A percentile compares a stretch with the other conserved stretches of the same genome.
phyloP scores from a whole-genome alignment of 192 early-diverging fungal species.

The Coemansia sp. region DNA sequence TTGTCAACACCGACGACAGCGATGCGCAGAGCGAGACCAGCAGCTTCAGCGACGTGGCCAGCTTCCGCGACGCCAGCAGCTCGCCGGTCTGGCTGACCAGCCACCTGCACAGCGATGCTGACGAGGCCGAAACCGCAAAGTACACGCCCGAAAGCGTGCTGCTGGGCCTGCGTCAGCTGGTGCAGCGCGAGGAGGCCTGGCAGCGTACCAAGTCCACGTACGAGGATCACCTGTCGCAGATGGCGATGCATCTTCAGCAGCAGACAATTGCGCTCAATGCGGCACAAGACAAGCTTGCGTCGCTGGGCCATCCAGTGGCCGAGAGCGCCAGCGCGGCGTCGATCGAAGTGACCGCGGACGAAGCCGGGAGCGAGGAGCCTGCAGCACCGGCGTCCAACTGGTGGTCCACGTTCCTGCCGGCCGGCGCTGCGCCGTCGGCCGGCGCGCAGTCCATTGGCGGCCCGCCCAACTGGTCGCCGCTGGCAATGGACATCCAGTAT shows the following conservation, averaged over 20 bases:
- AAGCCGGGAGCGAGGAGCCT: background rate
- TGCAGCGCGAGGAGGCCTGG: conserved; percentile 35
- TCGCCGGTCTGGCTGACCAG: conserved; percentile 28
- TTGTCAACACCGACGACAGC: background rate
- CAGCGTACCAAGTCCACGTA: conserved; percentile 17
- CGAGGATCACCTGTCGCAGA: conserved; percentile 37
- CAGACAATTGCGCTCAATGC: conserved; percentile 15
- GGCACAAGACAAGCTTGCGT: conserved; percentile 12
- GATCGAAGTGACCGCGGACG: too few relatives aligned
- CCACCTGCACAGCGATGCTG: background rate
- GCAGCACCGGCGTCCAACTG: conserved; percentile 20
- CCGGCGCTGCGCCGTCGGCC: background rate
- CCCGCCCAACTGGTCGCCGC: conserved; percentile 29
- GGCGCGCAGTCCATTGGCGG: background rate
- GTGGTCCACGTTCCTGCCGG: conserved; percentile 42
- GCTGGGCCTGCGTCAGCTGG: conserved; percentile 23
- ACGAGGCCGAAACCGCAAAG: background rate
- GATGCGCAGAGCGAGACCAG: conserved; percentile 21
- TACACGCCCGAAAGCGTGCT: conserved; percentile 23
- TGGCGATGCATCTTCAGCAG: conserved; percentile 35
- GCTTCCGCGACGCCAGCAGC: conserved; percentile 46
- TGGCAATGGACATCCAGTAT: conserved; percentile 13
- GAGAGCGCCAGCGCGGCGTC: too few relatives aligned
- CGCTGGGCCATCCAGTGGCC: background rate
- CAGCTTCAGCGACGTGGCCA: conserved; percentile 36